Base-by-base conservation (phyloP, 1,139 yeast species). In the Hyphopichia khmerensis region DNA sequence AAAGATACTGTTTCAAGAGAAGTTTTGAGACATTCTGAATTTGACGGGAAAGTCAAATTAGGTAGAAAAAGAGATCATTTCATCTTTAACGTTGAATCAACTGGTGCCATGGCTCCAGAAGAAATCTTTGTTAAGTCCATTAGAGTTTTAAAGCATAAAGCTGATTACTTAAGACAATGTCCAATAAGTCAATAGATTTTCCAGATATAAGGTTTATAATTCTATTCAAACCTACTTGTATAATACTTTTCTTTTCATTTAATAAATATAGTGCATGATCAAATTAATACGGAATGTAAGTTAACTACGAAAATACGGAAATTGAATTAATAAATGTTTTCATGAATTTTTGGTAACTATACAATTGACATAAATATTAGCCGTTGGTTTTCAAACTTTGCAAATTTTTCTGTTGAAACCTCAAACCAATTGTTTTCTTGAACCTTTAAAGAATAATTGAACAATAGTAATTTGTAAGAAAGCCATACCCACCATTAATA, bases 101-200 rank as follows among this genome's bases (percentile, higher is more conserved):
- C 96, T 3, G 98, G 99, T 33, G 96, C 97, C 39, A 91, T 93
- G 96, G 77, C 89, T 26, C 96, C 99, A 18, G 96, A 88, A 57
- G 98, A 91, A 66, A 89, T 93, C 43, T 93, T 93, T 67, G 82
- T 87, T 68, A 93, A 93, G 66, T 82, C 95, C 46, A 87, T 93
- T 44, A 79, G 93, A 61, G 82, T 89, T 43, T 75, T 93, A 64
- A 87, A 83, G 66, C 84, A 84, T 60, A 93, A 93, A 70, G 96
- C 95, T 31, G 84, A 83, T 52, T 85, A 85, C 59, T 75, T 90
- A 63, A 81, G 86, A 63, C 80, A 73, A 57, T 86, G 93, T 64
- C 93, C 93, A 43, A 84, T 86, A 48, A 77, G 84, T 41, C 87
- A 82, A 61, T 77, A 65, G 30, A n/a, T 27, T 27, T 27, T 27